Conservation (phyloP, 345 rosid genomes). For the Corymbia maculata region DNA sequence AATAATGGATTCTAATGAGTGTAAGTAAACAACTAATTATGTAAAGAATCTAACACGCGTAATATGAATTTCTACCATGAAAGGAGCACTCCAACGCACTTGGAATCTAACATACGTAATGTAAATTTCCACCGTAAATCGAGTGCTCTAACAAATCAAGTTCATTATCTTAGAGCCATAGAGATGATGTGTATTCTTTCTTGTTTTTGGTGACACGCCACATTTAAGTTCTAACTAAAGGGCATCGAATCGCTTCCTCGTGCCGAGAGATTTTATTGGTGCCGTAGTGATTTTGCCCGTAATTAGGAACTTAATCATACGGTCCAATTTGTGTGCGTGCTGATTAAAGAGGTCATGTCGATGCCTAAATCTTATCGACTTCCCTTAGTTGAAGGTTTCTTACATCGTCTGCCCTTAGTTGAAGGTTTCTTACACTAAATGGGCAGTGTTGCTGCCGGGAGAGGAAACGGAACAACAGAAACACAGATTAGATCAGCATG, state of each 20-base stretch:
- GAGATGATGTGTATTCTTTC: neutral
- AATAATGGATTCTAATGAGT: neutral
- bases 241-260: neutral
- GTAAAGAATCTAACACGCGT: neutral
- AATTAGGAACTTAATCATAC: neutral
- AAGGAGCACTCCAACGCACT: neutral
- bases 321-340: neutral
- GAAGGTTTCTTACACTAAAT: neutral
- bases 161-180: neutral
- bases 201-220: neutral
- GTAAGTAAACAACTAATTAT: neutral
- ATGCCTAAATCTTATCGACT: neutral
- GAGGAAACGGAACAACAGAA: neutral
- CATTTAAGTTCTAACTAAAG: neutral
- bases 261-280: neutral
- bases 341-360: neutral
- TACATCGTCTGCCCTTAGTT: too few species aligned
- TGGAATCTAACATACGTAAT: neutral
- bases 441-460: neutral
- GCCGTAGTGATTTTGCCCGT: neutral
- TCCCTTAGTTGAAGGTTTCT: neutral
- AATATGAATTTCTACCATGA: neutral
- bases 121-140: neutral
- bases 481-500: neutral
- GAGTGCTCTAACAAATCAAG: neutral